Percentiles rank a stretch among this genome's conserved stretches.
phyloP scores from a whole-genome alignment of 2,329 filamentous ascomycete genomes.

The Pseudogymnoascus sp. region DNA sequence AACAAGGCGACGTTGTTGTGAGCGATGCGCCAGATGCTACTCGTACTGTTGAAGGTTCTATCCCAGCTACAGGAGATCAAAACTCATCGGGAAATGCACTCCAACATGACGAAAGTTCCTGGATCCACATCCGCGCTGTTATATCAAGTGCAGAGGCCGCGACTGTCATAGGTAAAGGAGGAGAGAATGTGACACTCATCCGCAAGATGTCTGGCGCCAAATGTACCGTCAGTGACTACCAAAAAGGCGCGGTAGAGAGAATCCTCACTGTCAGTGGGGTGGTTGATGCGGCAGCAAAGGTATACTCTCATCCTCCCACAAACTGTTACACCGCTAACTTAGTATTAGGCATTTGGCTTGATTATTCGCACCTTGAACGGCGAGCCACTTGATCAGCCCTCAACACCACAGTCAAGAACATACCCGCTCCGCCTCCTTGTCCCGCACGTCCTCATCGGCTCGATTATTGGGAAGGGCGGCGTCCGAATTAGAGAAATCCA shows the following conservation, averaged over 20 bases:
- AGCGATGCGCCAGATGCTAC: conserved; percentile 48
- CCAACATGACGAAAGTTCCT: conserved; percentile 81
- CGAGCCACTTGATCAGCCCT: conserved; percentile 79
- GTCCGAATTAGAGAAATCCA: conserved; percentile 97
- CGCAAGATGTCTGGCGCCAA: conserved; percentile 91
- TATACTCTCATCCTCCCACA: conserved; percentile 35
- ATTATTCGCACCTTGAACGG: conserved; percentile 98
- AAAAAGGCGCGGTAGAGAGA: conserved; percentile 92
- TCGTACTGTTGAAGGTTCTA: conserved; percentile 45
- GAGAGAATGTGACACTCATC: conserved; percentile 97
- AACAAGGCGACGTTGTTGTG: conserved; percentile 61
- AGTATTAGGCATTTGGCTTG: conserved; percentile 75
- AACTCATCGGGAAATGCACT: conserved; percentile 35
- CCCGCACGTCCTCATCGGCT: conserved; percentile 94
- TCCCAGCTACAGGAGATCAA: conserved; percentile 31
- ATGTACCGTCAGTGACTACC: conserved; percentile 97
- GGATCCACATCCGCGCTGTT: conserved; percentile 94
- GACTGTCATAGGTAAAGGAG: conserved; percentile 96
- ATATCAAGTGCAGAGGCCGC: conserved; percentile 97
- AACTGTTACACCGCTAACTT: conserved; percentile 4
- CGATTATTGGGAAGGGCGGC: conserved; percentile 96
- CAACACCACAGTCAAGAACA: conserved; percentile 89
- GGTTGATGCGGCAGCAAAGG: conserved; percentile 95
- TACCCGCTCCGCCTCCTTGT: conserved; percentile 93
- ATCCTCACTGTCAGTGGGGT: conserved; percentile 95